Evolutionary conservation across 768 basidiomycete genomes (phyloP), one percentile per base, ranked within the genome.

Genomic region (Tricholoma sp.): DNA sequence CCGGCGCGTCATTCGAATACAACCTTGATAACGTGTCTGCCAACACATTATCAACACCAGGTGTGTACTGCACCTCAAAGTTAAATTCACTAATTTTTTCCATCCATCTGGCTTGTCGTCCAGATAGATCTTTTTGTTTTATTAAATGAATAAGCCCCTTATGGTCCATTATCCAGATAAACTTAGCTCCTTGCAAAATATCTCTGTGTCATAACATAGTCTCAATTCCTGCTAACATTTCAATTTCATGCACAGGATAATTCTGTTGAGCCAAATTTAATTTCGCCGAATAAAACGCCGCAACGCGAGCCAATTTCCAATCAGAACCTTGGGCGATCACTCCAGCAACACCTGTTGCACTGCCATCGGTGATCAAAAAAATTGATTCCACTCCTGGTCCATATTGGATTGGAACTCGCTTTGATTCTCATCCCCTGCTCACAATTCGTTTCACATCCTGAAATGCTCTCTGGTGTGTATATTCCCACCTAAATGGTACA

Each of bases 391-490:
- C 31, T 2, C 48, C 55, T 1, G 11, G 31, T 2, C 31, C 24
- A 51, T 65, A 67, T 47, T 59, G 42, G 9, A 62, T 18, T 7
- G 58, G 53, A 24, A 58, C 34, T 2, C 57, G 36, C 29, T 29
- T 45, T 24, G 59, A 51, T 8, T 58, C 29, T 4, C 52, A n/a
- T 32, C 6, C 52, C 24, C 0, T 9, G 10, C 0, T 29, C 7
- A 58, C 58, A 0, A 69, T 53, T 1, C 31, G 4, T 42, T 72
- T 72, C 32, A 73, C 58, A 2, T 59, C 57, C 0, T 66, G 55
- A 55, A 72, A 72, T 0, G 70, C 67, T 0, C 34, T 15, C 15
- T 65, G 57, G 10, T 55, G 33, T 4, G 56, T 59, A 33, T 48
- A 51, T 4, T 31, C 52, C 59, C 61, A 63, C 0, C 45, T 10